Conservation (phyloP, 495 filamentous ascomycete genomes). For the Aspergillus carlsbadensis region DNA sequence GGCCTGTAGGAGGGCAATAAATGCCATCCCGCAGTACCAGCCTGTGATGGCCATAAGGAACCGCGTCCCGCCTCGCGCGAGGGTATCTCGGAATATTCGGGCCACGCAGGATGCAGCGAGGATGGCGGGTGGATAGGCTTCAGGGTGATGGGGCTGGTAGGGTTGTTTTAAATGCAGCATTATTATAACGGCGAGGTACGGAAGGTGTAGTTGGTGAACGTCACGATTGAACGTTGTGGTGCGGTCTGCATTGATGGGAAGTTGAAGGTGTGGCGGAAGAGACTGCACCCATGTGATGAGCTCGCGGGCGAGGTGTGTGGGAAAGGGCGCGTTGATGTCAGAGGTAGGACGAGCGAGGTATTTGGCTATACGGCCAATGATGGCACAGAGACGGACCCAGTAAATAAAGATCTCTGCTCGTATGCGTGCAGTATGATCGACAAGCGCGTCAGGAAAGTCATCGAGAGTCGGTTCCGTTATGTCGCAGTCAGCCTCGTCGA, state of each 20-base stretch:
- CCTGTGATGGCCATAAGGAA: constrained; percentile 41
- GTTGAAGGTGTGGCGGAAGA: constrained; percentile 29
- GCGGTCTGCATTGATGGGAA: constrained; percentile 26
- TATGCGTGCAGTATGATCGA: constrained; percentile 13
- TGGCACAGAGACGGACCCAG: constrained; percentile 34
- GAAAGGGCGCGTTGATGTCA: constrained; percentile 14
- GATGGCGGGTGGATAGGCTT: constrained; percentile 33
- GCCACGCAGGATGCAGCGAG: constrained; percentile 36
- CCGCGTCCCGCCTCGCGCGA: constrained; percentile 30
- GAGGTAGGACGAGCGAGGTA: constrained; percentile 21
- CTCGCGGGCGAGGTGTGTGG: constrained; percentile 26
- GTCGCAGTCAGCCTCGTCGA: constrained; percentile 36
- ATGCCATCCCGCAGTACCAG: constrained; percentile 38
- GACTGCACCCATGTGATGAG: constrained; percentile 32
- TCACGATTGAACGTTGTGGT: constrained; percentile 32
- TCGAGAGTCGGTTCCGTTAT: constrained; percentile 28
- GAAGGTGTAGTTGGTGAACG: constrained; percentile 36
- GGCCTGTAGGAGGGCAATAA: constrained; percentile 35
- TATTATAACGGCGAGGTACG: constrained; percentile 37
- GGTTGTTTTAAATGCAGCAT: constrained; percentile 33
- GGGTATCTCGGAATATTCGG: constrained; percentile 32
- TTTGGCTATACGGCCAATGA: constrained; percentile 35
- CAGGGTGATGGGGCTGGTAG: constrained; percentile 25
- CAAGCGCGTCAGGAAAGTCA: constrained; percentile 22
- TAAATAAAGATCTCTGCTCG: constrained; percentile 35